Conservation (phyloP, 225 moss, liverwort and hornwort species). For the Antitrichia curtipendula region DNA sequence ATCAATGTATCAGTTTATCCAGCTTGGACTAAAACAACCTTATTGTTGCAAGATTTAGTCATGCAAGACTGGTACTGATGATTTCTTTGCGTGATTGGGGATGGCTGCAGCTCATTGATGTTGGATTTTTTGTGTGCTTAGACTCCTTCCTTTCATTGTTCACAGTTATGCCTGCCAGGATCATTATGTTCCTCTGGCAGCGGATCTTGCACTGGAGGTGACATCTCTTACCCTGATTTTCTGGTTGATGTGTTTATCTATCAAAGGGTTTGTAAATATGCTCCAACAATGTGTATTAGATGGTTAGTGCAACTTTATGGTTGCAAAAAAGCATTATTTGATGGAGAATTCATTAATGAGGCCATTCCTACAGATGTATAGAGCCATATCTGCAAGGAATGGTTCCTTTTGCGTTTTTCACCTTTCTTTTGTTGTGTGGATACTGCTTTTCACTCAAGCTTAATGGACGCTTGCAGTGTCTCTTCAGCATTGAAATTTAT, state of each 20-base stretch:
- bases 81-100: conserved; percentile 1
- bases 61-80: not conserved
- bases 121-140: conserved; percentile 97
- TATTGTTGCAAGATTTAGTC: not conserved
- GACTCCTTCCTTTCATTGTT: conserved; percentile 97
- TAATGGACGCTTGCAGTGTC: not conserved
- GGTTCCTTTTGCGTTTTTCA: not conserved
- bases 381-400: not conserved
- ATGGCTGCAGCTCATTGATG: conserved; percentile 93
- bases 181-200: conserved; percentile 76
- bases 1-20: not conserved
- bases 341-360: not conserved
- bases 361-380: not conserved
- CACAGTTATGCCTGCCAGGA: conserved; percentile 90
- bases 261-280: not conserved
- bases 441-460: not conserved
- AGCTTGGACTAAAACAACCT: not conserved
- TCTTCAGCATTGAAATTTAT: not conserved
- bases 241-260: not conserved
- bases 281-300: not conserved
- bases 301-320: not conserved
- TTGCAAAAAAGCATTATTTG: not conserved
- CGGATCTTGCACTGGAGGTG: conserved; percentile 67
- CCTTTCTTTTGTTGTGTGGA: not conserved
- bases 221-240: not conserved